phyloP scores from a whole-genome alignment of 2,329 filamentous ascomycete genomes.

The Dothideomycetes sp. region DNA sequence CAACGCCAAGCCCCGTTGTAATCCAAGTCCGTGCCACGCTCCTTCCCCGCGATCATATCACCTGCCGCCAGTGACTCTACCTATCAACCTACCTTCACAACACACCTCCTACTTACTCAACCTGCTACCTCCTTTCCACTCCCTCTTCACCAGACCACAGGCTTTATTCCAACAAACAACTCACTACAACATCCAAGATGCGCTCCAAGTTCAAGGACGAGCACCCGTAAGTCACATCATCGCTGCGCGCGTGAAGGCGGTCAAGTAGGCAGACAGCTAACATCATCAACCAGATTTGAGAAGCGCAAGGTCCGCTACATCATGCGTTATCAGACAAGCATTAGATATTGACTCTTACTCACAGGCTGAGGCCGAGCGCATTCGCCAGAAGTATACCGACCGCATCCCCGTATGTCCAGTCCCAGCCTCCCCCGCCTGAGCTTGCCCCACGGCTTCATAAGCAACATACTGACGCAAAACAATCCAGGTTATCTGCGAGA shows the following conservation, averaged over 20 bases:
- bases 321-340: not conserved
- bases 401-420: slow-evolving; percentile 77
- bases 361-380: slow-evolving; percentile 86
- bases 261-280: slow-evolving; percentile 11
- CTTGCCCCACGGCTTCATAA: slow-evolving; percentile 7
- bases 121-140: not conserved
- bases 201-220: slow-evolving; percentile 99
- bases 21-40: too few relatives aligned
- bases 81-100: slow-evolving; percentile 3
- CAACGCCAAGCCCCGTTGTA: too few relatives aligned
- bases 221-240: slow-evolving; percentile 55
- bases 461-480: slow-evolving; percentile 3
- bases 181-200: slow-evolving; percentile 50
- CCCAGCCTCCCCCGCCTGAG: too few relatives aligned
- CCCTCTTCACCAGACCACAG: not conserved
- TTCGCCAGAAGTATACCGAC: slow-evolving; percentile 97
- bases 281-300: slow-evolving; percentile 51
- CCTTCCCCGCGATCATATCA: too few relatives aligned
- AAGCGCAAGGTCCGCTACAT: slow-evolving; percentile 68
- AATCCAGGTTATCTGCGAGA: slow-evolving; percentile 90
- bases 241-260: slow-evolving; percentile 4
- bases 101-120: not conserved
- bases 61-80: too few relatives aligned
- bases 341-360: slow-evolving; percentile 4
- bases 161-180: slow-evolving; percentile 2